phyloP scores from a whole-genome alignment of 768 basidiomycete genomes.

The Hysterangium stoloniferum region DNA sequence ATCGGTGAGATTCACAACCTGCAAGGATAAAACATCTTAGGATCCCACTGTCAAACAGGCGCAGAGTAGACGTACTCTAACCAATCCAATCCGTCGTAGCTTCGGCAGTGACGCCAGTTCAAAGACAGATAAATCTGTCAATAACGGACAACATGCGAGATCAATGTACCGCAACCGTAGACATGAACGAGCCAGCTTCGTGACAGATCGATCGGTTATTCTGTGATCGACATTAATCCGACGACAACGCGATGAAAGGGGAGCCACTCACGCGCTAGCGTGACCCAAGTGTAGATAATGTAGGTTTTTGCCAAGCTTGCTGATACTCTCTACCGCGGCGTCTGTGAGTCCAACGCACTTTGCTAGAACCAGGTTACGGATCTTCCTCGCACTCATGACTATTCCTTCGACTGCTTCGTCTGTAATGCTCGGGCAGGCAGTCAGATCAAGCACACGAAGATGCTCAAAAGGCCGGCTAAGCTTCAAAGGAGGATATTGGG shows the following conservation, averaged over 20 bases:
- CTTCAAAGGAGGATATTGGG: slow-evolving; percentile 56
- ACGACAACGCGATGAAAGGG: neutral
- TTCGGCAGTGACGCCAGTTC: slow-evolving; percentile 85
- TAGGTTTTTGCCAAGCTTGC: slow-evolving; percentile 80
- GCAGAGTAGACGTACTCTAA: slow-evolving; percentile 35
- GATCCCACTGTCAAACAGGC: neutral
- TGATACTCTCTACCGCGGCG: slow-evolving; percentile 73
- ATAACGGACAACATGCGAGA: slow-evolving; percentile 85
- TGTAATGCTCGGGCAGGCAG: slow-evolving; percentile 72
- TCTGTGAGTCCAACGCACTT: slow-evolving; percentile 80
- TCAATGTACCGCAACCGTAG: slow-evolving; percentile 91
- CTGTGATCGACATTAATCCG: slow-evolving; percentile 28
- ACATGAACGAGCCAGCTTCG: slow-evolving; percentile 75
- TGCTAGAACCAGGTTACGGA: slow-evolving; percentile 80
- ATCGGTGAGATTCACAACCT: slow-evolving; percentile 85
- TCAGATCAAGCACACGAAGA: slow-evolving; percentile 88
- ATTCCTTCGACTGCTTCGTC: slow-evolving; percentile 81
- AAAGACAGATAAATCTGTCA: slow-evolving; percentile 92
- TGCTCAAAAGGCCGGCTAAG: slow-evolving; percentile 66
- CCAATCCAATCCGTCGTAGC: slow-evolving; percentile 89
- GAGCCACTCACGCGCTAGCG: slow-evolving; percentile 36
- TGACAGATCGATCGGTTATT: slow-evolving; percentile 87
- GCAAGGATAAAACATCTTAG: neutral
- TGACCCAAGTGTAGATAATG: slow-evolving; percentile 97
- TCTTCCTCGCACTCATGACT: slow-evolving; percentile 69